Evolutionary conservation across 768 basidiomycete genomes (phyloP), one percentile per base, ranked within the genome.

Genomic region (Termitomyces sp.): DNA sequence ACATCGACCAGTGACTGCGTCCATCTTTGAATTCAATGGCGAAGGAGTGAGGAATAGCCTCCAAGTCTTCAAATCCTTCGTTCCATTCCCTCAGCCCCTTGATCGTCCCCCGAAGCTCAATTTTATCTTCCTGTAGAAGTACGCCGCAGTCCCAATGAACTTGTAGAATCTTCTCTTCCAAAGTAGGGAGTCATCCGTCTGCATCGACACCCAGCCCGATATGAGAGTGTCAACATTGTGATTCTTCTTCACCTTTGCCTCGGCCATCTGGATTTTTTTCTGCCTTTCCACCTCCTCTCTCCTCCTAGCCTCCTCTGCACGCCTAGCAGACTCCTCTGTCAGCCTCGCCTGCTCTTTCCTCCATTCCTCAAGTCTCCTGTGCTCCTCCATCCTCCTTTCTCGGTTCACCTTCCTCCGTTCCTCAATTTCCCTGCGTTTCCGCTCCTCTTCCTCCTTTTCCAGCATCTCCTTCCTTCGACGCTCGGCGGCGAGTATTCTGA

Each of bases 101-200:
- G 15, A 85, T 63, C 9, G 72, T 68, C 9, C 78, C 79, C 5
- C 75, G 72, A 39, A 88, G 66, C 35, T 76, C 66, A n/a, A 84
- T 49, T 41, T 76, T 64, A 33, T 80, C 78, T 73, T 81, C 39
- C 75, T 74, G 61, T 78, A 83, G 39, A 88, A 72, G 49, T 75
- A 72, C 31, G 82, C 57, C 7, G 69, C 70, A 22, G 72, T 73
- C 15, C 74, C 76, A 50, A 76, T 68, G 44, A 87, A 78, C 65
- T 76, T 80, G 67, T 78, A 86, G 60, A 79, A 87, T n/a, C 85
- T 73, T 54, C 86, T 74, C 60, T 82, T 83, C 86, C 86, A 88
- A 0, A 75, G 70, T 51, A 83, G 66, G 3, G 72, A 74, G 13
- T 81, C 79, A 27, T 72, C 70, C 3, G 77, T 76, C 63, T 86